Base-by-base conservation (phyloP, 2,329 filamentous ascomycete species). In the Bipolaris oryzae region DNA sequence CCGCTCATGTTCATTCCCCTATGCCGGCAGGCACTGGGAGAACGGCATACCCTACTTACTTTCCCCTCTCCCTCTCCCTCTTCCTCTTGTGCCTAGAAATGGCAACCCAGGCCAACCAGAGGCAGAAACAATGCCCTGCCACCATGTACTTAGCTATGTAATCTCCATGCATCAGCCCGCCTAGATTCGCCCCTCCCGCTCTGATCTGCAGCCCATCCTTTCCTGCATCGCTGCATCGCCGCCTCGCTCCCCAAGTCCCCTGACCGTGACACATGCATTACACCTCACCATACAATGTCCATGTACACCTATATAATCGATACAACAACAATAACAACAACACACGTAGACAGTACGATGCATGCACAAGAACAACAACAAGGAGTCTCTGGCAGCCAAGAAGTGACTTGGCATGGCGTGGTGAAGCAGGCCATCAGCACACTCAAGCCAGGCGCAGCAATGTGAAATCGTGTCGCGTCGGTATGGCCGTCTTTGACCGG, bases 401-500 rank as follows among this genome's bases (percentile, higher is more conserved):
- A 46, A 15, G 41, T n/a, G 18, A 18, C 46, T 38, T 50, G 46
- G 38, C 45, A 43, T 15, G 7, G 38, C 34, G 23, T 55, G 21
- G 15, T 16, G 34, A 41, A 38, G 25, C 7, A 44, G 45, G 20
- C 33, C 28, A 49, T 35, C 18, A 43, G 16, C n/a, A 16, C 9
- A 10, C 9, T 28, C 25, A 28, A 28, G 25, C 25, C 25, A 28
- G 25, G 25, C 25, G 25, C 25, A 28, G 7, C 25, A 28, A 28
- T 28, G 10, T 28, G 9, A 10, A 28, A 10, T 28, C 25, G 2
- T 9, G 25, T 28, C 25, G 25, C 25, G 25, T 42, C 31, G 10
- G n/a, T n/a, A 25, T 34, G 38, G 52, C 52, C 52, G 52, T 10
- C 6, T 5, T 50, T 43, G 37, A 15, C 52, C 52, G 52, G n/a